Percentiles rank a stretch among this genome's conserved stretches.
These are phyloP conservation scores for Alternaria sp. DNA, from an alignment of 2,329 filamentous ascomycete genomes.

Conservation along the genomic window DNA sequence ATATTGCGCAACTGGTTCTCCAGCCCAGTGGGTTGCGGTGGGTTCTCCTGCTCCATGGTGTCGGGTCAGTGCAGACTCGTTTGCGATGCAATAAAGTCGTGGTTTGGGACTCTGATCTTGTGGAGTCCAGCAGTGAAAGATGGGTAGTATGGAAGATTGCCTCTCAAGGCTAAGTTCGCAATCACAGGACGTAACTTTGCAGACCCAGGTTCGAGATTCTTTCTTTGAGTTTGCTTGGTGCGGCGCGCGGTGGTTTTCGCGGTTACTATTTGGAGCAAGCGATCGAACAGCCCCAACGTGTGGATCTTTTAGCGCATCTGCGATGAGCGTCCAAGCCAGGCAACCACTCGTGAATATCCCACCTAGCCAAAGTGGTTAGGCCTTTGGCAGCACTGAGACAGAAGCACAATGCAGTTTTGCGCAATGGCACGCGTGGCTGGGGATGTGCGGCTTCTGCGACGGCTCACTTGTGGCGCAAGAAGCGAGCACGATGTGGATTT, in stretches of 20 bases:
- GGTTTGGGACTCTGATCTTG: background rate
- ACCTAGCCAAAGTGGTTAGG: background rate
- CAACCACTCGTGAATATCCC: slow-evolving; percentile 1
- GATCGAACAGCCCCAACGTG: background rate
- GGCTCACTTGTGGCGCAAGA: slow-evolving; percentile 1
- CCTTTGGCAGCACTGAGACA: background rate
- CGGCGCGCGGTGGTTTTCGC: background rate
- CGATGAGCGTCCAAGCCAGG: background rate
- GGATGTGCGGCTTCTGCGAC: background rate
- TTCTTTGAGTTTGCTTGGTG: slow-evolving; percentile 1
- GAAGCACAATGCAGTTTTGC: background rate
- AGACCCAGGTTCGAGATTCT: background rate
- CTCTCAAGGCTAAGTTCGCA: background rate
- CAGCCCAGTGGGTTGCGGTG: slow-evolving; percentile 26
- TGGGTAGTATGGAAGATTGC: background rate
- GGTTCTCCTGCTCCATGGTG: slow-evolving; percentile 29
- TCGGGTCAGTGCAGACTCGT: background rate
- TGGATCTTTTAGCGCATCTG: background rate
- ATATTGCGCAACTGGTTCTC: slow-evolving; percentile 68
- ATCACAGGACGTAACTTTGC: background rate
- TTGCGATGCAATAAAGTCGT: background rate
- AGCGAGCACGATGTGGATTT: background rate
- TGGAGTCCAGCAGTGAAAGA: background rate
- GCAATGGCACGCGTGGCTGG: background rate
- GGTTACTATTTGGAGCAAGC: background rate